Evolutionary conservation across 176 grass and related monocot species (phyloP), one percentile per base, ranked within the genome.

Genomic region (Oryza glumipatula): DNA sequence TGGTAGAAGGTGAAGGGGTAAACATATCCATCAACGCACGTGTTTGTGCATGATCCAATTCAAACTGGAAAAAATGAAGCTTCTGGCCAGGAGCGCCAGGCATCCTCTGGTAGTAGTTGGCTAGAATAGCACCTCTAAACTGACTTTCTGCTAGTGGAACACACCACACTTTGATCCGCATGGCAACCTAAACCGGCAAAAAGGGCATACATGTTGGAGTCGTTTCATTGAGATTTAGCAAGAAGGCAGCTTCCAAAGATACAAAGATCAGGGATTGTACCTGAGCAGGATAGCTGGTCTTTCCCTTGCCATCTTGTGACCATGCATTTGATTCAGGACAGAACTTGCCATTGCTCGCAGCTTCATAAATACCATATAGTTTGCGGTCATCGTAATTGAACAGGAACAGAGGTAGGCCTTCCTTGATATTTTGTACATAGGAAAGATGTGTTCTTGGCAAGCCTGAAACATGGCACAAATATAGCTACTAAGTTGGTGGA

Each of bases 301-400:
- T 98, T 64, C 89, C 71, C n/a, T 64, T 78, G 64, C 87, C 91
- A 68, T 86, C 61, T 41, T 92, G 43, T 38, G 93, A 90, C 95
- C 93, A 98, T 67, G 93, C 95, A 88, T 93, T 92, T 65, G 88
- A 88, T 68, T 98, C 89, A 45, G 92, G 87, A 56, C 88, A 91
- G 60, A 93, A 84, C 68, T 88, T 89, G 3, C 93, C 95, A 73
- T 64, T 60, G 33, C 87, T 68, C 23, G 91, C 91, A 85, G 95
- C 95, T 88, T 94, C 92, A 67, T 91, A 98, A 49, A 98, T 82
- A 13, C 95, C 95, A 79, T 98, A 80, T 76, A 98, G 83, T 56
- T 76, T 90, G 19, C 91, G 86, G 65, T 93, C 79, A 58, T 70
- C 89, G 74, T 95, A 90, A 80, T 93, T 95, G 80, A 98, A 98